phyloP scores from a whole-genome alignment of 2,329 filamentous ascomycete genomes.

The Orbilia ellipsospora region DNA sequence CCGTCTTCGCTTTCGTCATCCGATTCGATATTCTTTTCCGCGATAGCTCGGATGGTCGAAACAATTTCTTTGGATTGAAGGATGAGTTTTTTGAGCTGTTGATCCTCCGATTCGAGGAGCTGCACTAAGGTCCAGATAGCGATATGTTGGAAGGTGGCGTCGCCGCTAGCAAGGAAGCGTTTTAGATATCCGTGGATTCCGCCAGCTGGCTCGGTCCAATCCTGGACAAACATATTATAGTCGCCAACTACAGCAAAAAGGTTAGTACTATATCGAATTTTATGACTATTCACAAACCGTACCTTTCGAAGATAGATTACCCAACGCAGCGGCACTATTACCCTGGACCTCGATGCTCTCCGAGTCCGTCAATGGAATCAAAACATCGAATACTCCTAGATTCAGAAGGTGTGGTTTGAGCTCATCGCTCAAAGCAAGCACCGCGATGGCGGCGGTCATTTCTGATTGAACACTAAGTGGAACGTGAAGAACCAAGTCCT shows the following conservation, averaged over 20 bases:
- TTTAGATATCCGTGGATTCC: conserved; percentile 96
- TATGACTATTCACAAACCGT: conserved; percentile 55
- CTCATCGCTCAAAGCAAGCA: conserved; percentile 93
- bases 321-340: conserved; percentile 94
- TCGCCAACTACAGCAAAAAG: conserved; percentile 78
- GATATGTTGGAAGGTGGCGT: conserved; percentile 98
- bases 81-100: conserved; percentile 86
- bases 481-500: conserved; percentile 92
- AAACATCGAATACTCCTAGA: conserved; percentile 92
- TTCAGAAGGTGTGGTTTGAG: conserved; percentile 90
- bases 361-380: conserved; percentile 94
- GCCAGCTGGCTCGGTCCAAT: conserved; percentile 91
- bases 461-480: conserved; percentile 95
- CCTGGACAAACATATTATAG: conserved; percentile 93
- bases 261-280: conserved; percentile 36
- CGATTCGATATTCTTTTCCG: conserved; percentile 86
- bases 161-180: conserved; percentile 91
- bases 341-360: conserved; percentile 98
- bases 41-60: conserved; percentile 89
- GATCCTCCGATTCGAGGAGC: conserved; percentile 93
- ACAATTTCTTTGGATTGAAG: conserved; percentile 91
- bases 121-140: conserved; percentile 98
- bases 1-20: conserved; percentile 71
- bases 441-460: conserved; percentile 99
- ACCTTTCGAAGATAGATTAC: conserved; percentile 98